Evolutionary conservation across 2,329 filamentous ascomycete species (phyloP).

Genomic region (Beauveria pseudobassiana): DNA sequence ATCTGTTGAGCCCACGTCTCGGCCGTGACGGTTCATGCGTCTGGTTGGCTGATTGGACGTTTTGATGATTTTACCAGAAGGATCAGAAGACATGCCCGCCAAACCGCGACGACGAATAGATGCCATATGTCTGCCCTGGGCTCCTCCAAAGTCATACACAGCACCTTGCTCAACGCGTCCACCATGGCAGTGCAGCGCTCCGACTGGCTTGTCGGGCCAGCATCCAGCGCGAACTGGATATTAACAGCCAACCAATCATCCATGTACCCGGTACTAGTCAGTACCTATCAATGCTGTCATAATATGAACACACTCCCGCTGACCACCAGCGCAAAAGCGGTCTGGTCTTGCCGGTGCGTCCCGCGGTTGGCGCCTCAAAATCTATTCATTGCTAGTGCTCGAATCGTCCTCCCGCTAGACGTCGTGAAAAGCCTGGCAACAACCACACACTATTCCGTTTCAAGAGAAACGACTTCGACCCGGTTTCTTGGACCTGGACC

Average conservation of each 20-base stretch:
- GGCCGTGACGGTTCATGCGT: background rate
- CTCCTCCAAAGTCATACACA: background rate
- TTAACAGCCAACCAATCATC: background rate
- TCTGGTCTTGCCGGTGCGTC: background rate
- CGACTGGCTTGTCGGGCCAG: background rate
- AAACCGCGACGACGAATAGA: background rate
- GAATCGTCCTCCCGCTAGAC: background rate
- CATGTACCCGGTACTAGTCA: too few relatives aligned
- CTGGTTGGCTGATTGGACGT: background rate
- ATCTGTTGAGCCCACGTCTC: background rate
- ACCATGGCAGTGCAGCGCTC: background rate
- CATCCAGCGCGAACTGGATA: background rate
- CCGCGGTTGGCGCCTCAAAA: constrained; percentile 3
- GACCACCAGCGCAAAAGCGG: background rate
- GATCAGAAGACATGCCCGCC: background rate
- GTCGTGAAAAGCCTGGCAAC: background rate
- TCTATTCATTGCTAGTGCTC: background rate
- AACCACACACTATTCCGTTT: background rate
- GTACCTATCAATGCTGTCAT: too few relatives aligned
- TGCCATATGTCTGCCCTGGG: background rate
- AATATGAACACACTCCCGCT: background rate
- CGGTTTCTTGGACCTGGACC: too few relatives aligned
- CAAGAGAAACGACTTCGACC: background rate
- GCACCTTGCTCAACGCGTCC: background rate
- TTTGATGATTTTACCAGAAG: background rate